phyloP scores from a whole-genome alignment of 495 filamentous ascomycete genomes.

The Penicillium arizonense region DNA sequence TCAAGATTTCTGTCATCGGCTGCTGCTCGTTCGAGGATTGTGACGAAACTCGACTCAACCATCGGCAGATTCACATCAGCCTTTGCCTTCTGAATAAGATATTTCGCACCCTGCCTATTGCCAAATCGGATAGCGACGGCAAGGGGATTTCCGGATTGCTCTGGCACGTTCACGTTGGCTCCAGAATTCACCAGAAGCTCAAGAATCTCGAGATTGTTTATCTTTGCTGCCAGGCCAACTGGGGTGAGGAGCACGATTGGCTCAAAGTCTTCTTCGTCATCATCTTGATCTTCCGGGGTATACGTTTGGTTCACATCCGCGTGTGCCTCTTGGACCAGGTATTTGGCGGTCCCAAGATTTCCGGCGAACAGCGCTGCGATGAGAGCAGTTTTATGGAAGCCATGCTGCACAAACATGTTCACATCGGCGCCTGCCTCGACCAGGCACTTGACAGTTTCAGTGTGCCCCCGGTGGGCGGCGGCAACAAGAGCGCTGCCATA shows the following conservation, averaged over 20 bases:
- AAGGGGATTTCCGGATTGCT: not conserved
- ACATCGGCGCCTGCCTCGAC: conserved; percentile 27
- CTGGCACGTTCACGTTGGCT: not conserved
- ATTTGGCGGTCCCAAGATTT: conserved; percentile 16
- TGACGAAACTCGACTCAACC: not conserved
- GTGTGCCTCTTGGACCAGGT: conserved; percentile 21
- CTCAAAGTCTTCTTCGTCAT: not conserved
- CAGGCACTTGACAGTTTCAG: conserved; percentile 18
- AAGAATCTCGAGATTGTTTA: not conserved
- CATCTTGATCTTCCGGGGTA: not conserved
- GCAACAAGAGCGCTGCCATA: conserved; percentile 27
- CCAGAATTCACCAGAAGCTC: not conserved
- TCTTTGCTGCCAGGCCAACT: not conserved
- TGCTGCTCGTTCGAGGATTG: not conserved
- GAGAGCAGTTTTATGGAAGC: conserved; percentile 13
- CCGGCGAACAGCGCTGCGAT: conserved; percentile 12
- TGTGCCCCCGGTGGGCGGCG: conserved; percentile 16
- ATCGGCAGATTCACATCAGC: not conserved
- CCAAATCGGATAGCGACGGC: not conserved
- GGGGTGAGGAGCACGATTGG: not conserved
- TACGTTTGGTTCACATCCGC: conserved; percentile 19
- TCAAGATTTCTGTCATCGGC: conserved; percentile 8
- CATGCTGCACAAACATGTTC: conserved; percentile 14
- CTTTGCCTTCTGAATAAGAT: not conserved
- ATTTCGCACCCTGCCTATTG: not conserved